Percentiles rank a stretch among this genome's conserved stretches.
phyloP scores from a whole-genome alignment of 768 basidiomycete genomes.

The Mycena belliarum region DNA sequence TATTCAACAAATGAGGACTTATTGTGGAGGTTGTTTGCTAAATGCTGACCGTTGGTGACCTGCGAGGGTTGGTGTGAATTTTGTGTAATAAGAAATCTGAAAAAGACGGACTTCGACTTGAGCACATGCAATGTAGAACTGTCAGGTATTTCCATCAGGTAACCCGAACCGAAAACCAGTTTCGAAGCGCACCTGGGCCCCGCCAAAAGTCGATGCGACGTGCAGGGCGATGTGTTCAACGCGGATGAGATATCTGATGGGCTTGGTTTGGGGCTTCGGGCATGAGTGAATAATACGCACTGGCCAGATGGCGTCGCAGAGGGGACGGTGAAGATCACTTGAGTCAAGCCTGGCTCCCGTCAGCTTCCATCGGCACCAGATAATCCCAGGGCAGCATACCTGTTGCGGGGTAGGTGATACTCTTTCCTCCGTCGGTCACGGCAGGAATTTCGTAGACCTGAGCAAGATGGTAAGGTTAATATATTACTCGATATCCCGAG shows the following conservation, averaged over 20 bases:
- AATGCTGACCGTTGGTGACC: too few species aligned
- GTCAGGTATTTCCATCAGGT: too few species aligned
- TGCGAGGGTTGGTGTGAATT: too few species aligned
- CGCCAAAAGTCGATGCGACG: constrained; percentile 37
- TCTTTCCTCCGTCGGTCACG: constrained; percentile 45
- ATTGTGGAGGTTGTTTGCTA: too few species aligned
- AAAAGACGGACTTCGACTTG: too few species aligned
- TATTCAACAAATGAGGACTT: too few species aligned
- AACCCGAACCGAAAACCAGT: too few species aligned
- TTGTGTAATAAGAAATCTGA: too few species aligned
- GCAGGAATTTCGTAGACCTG: constrained; percentile 46
- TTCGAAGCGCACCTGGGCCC: too few species aligned
- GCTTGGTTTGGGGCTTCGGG: not conserved
- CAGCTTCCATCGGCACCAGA: not conserved
- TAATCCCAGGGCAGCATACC: constrained; percentile 28
- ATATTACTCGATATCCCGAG: constrained; percentile 5
- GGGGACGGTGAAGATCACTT: constrained; percentile 17
- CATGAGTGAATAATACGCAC: not conserved
- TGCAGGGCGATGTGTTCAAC: constrained; percentile 48
- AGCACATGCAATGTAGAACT: constrained; percentile 40
- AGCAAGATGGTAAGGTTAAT: not conserved
- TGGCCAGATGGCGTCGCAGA: constrained; percentile 16
- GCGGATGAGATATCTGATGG: constrained; percentile 33
- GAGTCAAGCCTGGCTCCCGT: not conserved
- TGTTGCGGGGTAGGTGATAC: constrained; percentile 47